Conservation (phyloP, 1,284 basidiomycete genomes). For the Golubevia pallescens region DNA sequence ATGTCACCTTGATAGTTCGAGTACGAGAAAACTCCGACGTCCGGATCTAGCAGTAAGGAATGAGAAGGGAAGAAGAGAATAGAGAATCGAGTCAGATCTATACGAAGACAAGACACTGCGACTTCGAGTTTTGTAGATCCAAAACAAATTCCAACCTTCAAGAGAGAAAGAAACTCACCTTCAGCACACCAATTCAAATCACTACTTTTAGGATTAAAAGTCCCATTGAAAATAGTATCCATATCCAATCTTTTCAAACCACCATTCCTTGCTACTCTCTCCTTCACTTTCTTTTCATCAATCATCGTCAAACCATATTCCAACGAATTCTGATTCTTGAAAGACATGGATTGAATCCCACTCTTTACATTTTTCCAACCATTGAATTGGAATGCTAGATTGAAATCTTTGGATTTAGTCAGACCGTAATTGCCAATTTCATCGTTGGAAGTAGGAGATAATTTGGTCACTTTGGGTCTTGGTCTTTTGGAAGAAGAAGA, state of each 20-base stretch:
- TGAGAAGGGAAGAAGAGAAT: neutral
- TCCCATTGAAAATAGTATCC: conserved; percentile 40
- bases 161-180: conserved; percentile 6
- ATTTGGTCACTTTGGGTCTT: conserved; percentile 13
- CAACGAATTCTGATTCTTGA: neutral
- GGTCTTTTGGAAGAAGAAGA: neutral
- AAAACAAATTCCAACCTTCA: conserved; percentile 1
- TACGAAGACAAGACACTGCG: neutral
- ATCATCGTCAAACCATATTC: conserved; percentile 11
- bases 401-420: conserved; percentile 17
- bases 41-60: conserved; percentile 35
- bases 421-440: conserved; percentile 21
- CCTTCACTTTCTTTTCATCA: conserved; percentile 21
- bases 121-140: neutral
- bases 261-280: conserved; percentile 9
- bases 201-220: conserved; percentile 3
- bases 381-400: conserved; percentile 24
- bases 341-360: no score
- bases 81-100: neutral
- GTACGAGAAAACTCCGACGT: conserved; percentile 49
- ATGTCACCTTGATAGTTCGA: conserved; percentile 37
- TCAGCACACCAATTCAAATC: conserved; percentile 18
- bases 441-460: conserved; percentile 22
- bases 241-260: conserved; percentile 30
- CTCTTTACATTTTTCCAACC: conserved; percentile 24